phyloP scores from a whole-genome alignment of 495 filamentous ascomycete genomes.

The Daldinia bambusicola region DNA sequence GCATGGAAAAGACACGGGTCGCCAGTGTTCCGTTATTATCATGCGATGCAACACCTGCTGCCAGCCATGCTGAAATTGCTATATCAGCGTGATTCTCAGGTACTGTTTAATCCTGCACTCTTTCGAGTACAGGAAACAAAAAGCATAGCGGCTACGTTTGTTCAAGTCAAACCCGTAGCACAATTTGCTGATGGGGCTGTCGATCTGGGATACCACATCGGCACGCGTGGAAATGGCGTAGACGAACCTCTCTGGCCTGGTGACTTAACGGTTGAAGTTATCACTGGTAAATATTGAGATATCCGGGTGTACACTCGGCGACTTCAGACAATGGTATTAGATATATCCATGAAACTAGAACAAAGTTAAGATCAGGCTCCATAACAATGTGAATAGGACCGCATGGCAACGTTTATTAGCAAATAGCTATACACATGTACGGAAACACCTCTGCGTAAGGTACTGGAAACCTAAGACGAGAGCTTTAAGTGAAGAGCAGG shows the following conservation, averaged over 20 bases:
- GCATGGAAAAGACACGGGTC: slow-evolving; percentile 27
- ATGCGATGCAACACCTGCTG: not conserved
- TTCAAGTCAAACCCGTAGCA: not conserved
- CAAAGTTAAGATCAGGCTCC: no score
- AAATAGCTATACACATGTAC: no score
- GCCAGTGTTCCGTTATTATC: not conserved
- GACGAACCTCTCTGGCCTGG: slow-evolving; percentile 33
- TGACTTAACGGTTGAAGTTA: slow-evolving; percentile 31
- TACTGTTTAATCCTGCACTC: not conserved
- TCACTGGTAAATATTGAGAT: not conserved
- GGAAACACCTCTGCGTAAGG: no score
- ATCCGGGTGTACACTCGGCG: not conserved
- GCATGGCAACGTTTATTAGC: no score
- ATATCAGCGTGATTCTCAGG: not conserved
- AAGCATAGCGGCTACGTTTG: not conserved
- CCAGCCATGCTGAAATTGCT: not conserved
- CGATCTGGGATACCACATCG: slow-evolving; percentile 22
- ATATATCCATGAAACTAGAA: no score
- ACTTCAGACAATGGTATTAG: no score
- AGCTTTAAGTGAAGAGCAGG: no score
- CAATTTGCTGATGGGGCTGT: not conserved
- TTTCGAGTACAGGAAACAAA: not conserved
- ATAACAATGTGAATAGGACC: no score
- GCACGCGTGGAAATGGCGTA: slow-evolving; percentile 31
- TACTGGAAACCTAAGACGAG: no score